Evolutionary conservation across 768 basidiomycete genomes (phyloP).

Genomic region (Boletellus ananiceps): DNA sequence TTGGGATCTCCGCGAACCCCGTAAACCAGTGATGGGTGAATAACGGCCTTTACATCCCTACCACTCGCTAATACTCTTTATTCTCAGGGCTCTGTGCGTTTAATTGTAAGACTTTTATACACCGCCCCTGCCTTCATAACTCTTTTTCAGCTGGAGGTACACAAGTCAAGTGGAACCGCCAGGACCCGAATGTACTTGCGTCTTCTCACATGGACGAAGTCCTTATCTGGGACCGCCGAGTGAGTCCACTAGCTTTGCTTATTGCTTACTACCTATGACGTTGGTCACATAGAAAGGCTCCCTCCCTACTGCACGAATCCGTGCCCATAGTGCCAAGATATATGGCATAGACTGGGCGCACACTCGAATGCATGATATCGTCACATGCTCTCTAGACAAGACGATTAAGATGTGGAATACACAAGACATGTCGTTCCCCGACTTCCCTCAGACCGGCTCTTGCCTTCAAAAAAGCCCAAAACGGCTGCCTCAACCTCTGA

Average conservation of each 20-base stretch:
- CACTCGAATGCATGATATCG: constrained; percentile 63
- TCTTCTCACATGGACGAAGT: constrained; percentile 86
- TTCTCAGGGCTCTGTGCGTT: constrained; percentile 51
- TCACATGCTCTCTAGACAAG: constrained; percentile 93
- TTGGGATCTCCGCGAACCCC: constrained; percentile 79
- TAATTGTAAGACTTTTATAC: constrained; percentile 37
- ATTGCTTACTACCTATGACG: constrained; percentile 4
- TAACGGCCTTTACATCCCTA: neutral
- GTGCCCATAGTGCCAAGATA: constrained; percentile 86
- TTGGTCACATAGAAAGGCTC: constrained; percentile 69
- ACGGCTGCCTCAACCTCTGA: constrained; percentile 35
- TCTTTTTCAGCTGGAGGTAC: constrained; percentile 68
- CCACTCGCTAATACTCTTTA: neutral
- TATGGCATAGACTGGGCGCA: constrained; percentile 98
- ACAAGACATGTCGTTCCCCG: constrained; percentile 18
- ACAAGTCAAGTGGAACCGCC: constrained; percentile 96
- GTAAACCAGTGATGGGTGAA: constrained; percentile 67
- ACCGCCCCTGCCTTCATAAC: neutral
- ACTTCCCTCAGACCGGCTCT: constrained; percentile 11
- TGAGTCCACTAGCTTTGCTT: constrained; percentile 33
- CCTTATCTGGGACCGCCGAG: constrained; percentile 91
- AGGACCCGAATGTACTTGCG: constrained; percentile 81
- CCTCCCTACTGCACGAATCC: constrained; percentile 67
- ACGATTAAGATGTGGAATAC: constrained; percentile 82
- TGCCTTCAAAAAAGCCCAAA: constrained; percentile 7